These are phyloP conservation scores for Ilyonectria mors-panacis DNA, from an alignment of 2,329 filamentous ascomycete species.

Conservation along the genomic window DNA sequence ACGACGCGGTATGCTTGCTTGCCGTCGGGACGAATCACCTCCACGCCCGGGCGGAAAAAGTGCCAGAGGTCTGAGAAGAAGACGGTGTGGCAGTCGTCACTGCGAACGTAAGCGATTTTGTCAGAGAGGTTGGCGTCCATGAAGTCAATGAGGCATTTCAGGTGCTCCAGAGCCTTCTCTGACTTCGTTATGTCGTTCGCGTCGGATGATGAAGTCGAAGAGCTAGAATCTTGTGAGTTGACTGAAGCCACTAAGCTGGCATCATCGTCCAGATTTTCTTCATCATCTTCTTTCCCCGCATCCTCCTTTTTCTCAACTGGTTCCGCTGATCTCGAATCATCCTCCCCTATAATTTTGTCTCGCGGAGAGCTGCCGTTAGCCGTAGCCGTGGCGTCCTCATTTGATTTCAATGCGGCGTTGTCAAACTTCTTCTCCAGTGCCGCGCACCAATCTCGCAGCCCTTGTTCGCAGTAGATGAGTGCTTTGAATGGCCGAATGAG, in stretches of 20 bases:
- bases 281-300: not conserved
- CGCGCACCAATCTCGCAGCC: not conserved
- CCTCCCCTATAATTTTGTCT: too few species aligned
- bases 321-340: too few species aligned
- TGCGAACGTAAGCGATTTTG: not conserved
- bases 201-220: not conserved
- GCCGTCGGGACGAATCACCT: constrained; percentile 5
- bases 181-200: not conserved
- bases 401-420: not conserved
- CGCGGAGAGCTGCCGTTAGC: too few species aligned
- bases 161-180: not conserved
- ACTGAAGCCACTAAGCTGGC: not conserved
- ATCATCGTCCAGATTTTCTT: not conserved
- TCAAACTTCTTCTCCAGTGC: not conserved
- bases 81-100: not conserved
- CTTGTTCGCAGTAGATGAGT: not conserved
- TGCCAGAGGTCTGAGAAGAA: constrained; percentile 30
- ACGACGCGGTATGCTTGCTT: constrained; percentile 26
- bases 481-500: not conserved
- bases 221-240: not conserved
- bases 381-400: not conserved
- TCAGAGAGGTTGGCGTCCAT: not conserved
- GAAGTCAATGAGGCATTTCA: constrained; percentile 8
- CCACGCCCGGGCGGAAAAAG: constrained; percentile 17
- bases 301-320: not conserved